A percentile compares a stretch with the other conserved stretches of the same genome.
These are phyloP conservation scores for Quercus agrifolia DNA, from an alignment of 306 rosid genomes.

Conservation along the genomic window DNA sequence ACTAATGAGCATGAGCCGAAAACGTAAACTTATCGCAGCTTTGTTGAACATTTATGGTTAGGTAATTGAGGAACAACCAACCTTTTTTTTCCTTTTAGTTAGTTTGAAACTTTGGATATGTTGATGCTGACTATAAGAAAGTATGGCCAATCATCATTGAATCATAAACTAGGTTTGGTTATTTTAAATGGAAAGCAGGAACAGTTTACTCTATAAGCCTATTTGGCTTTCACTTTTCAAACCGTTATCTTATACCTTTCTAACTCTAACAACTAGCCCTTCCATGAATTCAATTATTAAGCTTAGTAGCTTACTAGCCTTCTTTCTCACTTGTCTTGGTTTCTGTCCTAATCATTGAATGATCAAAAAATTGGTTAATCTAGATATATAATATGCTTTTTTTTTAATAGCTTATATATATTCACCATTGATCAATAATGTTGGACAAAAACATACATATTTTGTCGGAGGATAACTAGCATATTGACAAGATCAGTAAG, in stretches of 20 bases:
- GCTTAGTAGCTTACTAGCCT: neutral
- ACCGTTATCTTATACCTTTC: too few species aligned
- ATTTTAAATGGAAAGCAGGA: neutral
- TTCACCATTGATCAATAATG: neutral
- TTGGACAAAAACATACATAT: slow-evolving; percentile 1
- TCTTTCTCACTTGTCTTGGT: neutral
- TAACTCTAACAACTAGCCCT: too few species aligned
- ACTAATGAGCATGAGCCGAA: too few species aligned
- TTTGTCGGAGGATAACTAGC: neutral
- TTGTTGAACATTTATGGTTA: too few species aligned
- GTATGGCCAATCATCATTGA: too few species aligned
- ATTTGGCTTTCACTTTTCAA: too few species aligned
- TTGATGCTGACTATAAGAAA: too few species aligned
- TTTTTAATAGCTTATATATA: neutral
- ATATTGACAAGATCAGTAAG: neutral
- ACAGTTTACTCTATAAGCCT: neutral
- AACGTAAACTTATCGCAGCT: too few species aligned
- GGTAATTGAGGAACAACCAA: too few species aligned
- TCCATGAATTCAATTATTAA: too few species aligned
- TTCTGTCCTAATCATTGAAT: neutral
- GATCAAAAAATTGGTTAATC: neutral
- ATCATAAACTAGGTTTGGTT: neutral
- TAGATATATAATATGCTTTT: neutral
- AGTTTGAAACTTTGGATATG: too few species aligned
- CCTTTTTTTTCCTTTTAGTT: too few species aligned